Percentiles rank a stretch among this genome's conserved stretches.
These are phyloP conservation scores for Conticribra weissflogii DNA, from an alignment of 108 stramenopile genomes.

Conservation along the genomic window DNA sequence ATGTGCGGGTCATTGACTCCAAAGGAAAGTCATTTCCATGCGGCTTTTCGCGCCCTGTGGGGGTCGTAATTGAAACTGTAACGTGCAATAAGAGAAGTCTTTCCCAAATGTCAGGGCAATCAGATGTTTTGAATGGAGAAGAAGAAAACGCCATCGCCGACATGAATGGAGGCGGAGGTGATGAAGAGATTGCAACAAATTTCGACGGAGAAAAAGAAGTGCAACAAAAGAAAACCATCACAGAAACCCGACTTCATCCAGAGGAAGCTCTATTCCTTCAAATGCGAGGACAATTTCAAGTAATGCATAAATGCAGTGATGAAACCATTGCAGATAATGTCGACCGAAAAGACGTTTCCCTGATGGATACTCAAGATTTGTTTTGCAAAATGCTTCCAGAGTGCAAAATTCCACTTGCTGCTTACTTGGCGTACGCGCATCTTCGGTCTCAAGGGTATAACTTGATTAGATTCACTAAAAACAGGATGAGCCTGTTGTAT, in stretches of 20 bases:
- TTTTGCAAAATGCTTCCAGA: conserved; percentile 59
- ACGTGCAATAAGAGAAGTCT: conserved; percentile 11
- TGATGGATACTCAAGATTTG: conserved; percentile 41
- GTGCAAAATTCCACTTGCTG: conserved; percentile 54
- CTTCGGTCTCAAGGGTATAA: conserved; percentile 80
- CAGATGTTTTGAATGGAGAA: conserved; percentile 1
- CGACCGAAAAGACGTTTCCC: conserved; percentile 3
- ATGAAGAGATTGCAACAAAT: conserved; percentile 9
- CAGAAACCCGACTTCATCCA: conserved; percentile 63
- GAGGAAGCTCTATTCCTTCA: conserved; percentile 85
- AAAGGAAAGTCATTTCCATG: conserved; percentile 64
- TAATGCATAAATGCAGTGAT: conserved; percentile 13
- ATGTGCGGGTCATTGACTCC: conserved; percentile 48
- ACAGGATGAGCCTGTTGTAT: conserved; percentile 54
- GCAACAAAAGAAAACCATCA: conserved; percentile 17
- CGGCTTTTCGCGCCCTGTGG: conserved; percentile 53
- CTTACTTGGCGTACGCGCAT: conserved; percentile 80
- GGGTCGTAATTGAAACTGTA: background rate
- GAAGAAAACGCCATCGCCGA: conserved; percentile 1
- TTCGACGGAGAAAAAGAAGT: background rate
- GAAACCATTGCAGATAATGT: background rate
- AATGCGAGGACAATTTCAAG: conserved; percentile 66
- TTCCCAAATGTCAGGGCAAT: conserved; percentile 1
- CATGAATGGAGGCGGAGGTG: background rate
- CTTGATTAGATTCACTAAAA: conserved; percentile 61